Conservation (phyloP, 176 grass and related monocot genomes). For the Lolium perenne region DNA sequence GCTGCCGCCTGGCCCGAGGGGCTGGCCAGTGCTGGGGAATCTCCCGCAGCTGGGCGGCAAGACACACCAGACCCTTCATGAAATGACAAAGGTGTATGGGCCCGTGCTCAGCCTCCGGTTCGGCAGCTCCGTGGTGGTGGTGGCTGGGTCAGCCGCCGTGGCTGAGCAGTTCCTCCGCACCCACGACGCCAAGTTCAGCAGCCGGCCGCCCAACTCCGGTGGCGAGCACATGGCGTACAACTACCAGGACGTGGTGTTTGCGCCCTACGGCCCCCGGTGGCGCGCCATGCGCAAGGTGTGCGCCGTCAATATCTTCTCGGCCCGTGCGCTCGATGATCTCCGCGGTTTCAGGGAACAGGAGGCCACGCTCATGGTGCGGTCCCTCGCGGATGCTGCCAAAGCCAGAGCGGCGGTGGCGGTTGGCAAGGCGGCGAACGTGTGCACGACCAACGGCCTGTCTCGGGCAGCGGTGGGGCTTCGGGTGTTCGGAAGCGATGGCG, state of each 20-base stretch:
- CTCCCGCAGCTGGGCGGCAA: slow-evolving; percentile 75
- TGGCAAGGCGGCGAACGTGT: slow-evolving; percentile 56
- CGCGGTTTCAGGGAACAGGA: slow-evolving; percentile 50
- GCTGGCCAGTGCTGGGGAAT: slow-evolving; percentile 82
- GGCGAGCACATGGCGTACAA: slow-evolving; percentile 82
- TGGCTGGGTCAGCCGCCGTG: slow-evolving; percentile 52
- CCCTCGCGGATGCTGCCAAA: neutral
- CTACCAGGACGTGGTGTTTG: slow-evolving; percentile 86
- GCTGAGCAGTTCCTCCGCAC: slow-evolving; percentile 65
- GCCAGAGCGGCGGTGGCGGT: slow-evolving; percentile 3
- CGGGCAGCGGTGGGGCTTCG: slow-evolving; percentile 59
- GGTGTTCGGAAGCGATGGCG: slow-evolving; percentile 52
- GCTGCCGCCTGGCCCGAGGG: slow-evolving; percentile 63
- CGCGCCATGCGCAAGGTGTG: slow-evolving; percentile 69
- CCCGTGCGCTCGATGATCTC: slow-evolving; percentile 60
- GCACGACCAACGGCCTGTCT: slow-evolving; percentile 67
- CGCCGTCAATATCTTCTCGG: slow-evolving; percentile 67
- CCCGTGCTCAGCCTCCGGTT: slow-evolving; percentile 69
- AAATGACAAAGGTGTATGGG: slow-evolving; percentile 54
- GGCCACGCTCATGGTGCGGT: slow-evolving; percentile 52
- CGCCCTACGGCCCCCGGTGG: slow-evolving; percentile 73
- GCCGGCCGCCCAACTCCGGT: slow-evolving; percentile 67
- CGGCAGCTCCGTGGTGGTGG: slow-evolving; percentile 59
- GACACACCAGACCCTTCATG: slow-evolving; percentile 66
- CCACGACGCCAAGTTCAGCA: slow-evolving; percentile 74